Evolutionary conservation across 352 stramenopile species (phyloP).

Genomic region (Globisporangium rhizosaccharum): DNA sequence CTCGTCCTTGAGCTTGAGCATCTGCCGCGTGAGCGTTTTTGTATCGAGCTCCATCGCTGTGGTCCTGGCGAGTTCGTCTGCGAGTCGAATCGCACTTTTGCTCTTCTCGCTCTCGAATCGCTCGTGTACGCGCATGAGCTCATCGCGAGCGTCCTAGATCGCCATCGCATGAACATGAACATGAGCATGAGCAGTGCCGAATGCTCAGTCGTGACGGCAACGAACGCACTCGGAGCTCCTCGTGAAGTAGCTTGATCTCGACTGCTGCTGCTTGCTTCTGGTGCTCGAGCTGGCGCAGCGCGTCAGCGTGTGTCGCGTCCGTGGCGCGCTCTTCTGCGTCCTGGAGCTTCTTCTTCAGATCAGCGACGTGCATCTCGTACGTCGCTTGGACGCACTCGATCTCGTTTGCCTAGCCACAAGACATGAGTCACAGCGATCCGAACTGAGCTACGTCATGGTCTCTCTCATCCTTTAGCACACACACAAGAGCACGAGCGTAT

Average conservation of each 20-base stretch:
- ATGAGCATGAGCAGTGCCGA: neutral
- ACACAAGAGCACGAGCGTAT: neutral
- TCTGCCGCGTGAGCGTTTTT: conserved; percentile 41
- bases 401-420: conserved; percentile 41
- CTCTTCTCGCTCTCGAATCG: conserved; percentile 29
- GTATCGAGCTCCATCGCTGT: conserved; percentile 49
- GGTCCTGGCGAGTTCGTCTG: conserved; percentile 37
- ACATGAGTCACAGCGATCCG: neutral
- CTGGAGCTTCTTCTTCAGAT: conserved; percentile 50
- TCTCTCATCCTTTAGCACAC: neutral
- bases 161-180: neutral
- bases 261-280: conserved; percentile 40
- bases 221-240: conserved; percentile 48
- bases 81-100: conserved; percentile 37
- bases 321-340: conserved; percentile 33
- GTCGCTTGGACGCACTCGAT: conserved; percentile 70
- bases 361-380: conserved; percentile 49
- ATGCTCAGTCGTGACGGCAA: no score
- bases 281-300: conserved; percentile 47
- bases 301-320: conserved; percentile 32
- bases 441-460: neutral
- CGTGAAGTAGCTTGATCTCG: conserved; percentile 57
- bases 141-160: conserved; percentile 45
- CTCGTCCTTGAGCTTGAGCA: conserved; percentile 43
- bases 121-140: conserved; percentile 35